phyloP scores from a whole-genome alignment of 2,329 filamentous ascomycete genomes.

The Ilyonectria robusta region DNA sequence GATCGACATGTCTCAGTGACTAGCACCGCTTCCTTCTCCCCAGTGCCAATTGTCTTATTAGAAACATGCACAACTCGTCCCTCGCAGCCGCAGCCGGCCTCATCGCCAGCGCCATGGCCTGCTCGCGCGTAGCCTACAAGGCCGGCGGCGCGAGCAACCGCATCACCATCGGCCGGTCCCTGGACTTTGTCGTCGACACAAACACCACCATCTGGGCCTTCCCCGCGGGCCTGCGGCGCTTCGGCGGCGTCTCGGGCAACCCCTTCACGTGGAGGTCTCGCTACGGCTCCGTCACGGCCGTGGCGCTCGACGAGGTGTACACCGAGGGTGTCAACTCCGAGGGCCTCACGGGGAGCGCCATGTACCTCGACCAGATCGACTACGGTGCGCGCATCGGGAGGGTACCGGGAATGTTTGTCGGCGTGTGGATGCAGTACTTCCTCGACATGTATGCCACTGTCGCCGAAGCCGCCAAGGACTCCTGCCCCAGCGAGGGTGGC shows the following conservation, averaged over 20 bases:
- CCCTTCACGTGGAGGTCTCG: conserved; percentile 33
- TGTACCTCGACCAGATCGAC: conserved; percentile 43
- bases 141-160: neutral
- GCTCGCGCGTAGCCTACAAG: conserved; percentile 26
- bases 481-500: conserved; percentile 23
- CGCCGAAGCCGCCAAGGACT: conserved; percentile 9
- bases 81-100: conserved; percentile 5
- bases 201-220: conserved; percentile 35
- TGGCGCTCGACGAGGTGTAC: conserved; percentile 32
- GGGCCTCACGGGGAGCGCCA: conserved; percentile 31
- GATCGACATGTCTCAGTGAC: neutral
- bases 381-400: conserved; percentile 27
- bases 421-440: conserved; percentile 39
- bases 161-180: conserved; percentile 30
- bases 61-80: conserved; percentile 10
- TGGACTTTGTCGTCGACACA: conserved; percentile 27
- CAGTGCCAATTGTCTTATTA: neutral
- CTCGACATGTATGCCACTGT: conserved; percentile 35
- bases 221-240: conserved; percentile 29
- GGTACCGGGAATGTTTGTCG: conserved; percentile 24
- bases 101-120: conserved; percentile 16
- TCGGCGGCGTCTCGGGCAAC: conserved; percentile 24
- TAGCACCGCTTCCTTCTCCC: neutral
- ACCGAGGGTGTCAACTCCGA: conserved; percentile 35
- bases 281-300: conserved; percentile 32